Percentiles rank a stretch among this genome's conserved stretches.
phyloP scores from a whole-genome alignment of 2,329 filamentous ascomycete genomes.

The Emergomyces orientalis region DNA sequence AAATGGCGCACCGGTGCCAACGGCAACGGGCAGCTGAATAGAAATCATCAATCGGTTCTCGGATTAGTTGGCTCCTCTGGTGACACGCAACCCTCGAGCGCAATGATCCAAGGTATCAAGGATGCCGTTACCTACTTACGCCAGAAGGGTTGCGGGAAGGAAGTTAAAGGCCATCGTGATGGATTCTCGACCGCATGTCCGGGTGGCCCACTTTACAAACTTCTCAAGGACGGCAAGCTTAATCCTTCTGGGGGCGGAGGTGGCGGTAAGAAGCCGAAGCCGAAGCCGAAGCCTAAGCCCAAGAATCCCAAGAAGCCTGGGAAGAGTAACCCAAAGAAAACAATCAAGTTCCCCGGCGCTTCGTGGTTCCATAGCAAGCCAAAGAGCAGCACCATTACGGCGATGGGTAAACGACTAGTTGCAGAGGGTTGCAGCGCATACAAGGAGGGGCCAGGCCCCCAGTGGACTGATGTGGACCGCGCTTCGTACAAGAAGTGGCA shows the following conservation, averaged over 20 bases:
- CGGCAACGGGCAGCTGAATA: constrained; percentile 2
- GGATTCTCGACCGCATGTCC: constrained; percentile 8
- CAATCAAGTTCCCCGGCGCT: constrained; percentile 2
- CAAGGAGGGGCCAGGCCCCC: constrained; percentile 2
- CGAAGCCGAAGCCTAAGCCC: not conserved
- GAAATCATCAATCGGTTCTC: constrained; percentile 5
- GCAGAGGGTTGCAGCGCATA: constrained; percentile 7
- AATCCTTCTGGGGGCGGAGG: constrained; percentile 2
- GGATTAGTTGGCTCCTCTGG: not conserved
- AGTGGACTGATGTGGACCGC: constrained; percentile 7
- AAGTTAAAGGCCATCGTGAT: constrained; percentile 8
- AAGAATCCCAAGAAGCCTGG: constrained; percentile 1
- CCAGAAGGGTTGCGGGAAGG: constrained; percentile 1
- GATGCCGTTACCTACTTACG: constrained; percentile 9
- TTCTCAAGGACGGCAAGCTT: constrained; percentile 8
- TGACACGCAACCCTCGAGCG: constrained; percentile 1
- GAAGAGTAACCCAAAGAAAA: not conserved
- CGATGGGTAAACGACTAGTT: constrained; percentile 8
- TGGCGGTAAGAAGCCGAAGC: not conserved
- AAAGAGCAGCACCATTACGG: constrained; percentile 4
- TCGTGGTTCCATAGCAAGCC: constrained; percentile 3
- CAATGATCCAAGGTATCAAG: constrained; percentile 7
- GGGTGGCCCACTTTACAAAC: constrained; percentile 7
- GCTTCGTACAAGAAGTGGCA: constrained; percentile 9
- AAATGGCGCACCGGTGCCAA: constrained; percentile 7